These are phyloP conservation scores for Globisporangium nunn DNA, from an alignment of 352 stramenopile genomes.

Conservation along the genomic window DNA sequence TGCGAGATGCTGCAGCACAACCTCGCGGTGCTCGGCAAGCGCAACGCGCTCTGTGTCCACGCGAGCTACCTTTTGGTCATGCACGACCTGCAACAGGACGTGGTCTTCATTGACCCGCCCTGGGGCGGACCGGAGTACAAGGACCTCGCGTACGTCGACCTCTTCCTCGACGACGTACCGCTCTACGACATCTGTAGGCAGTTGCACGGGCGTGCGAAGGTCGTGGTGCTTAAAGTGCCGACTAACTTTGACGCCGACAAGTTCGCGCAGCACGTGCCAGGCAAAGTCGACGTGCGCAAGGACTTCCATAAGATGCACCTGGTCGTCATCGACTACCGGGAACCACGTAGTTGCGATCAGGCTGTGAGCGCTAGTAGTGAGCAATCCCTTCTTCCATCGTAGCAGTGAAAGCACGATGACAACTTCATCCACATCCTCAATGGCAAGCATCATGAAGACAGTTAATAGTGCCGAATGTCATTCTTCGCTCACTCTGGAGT, in stretches of 20 bases:
- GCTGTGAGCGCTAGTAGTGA: no score
- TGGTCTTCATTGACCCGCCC: conserved; percentile 79
- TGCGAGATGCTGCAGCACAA: conserved; percentile 78
- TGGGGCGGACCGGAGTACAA: conserved; percentile 83
- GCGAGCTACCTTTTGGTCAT: conserved; percentile 69
- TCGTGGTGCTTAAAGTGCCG: conserved; percentile 74
- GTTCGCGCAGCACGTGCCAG: conserved; percentile 51
- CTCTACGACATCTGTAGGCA: conserved; percentile 58
- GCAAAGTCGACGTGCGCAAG: conserved; percentile 43
- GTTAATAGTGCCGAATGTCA: no score
- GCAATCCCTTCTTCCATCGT: background rate
- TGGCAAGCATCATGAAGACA: no score
- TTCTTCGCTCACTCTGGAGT: no score
- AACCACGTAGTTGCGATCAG: background rate
- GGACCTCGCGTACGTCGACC: conserved; percentile 54
- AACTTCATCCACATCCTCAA: no score
- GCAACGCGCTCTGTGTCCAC: conserved; percentile 50
- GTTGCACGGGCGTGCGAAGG: conserved; percentile 35
- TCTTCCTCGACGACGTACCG: conserved; percentile 55
- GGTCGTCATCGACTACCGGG: conserved; percentile 54
- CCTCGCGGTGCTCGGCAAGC: conserved; percentile 46
- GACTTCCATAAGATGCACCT: conserved; percentile 82
- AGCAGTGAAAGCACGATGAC: no score
- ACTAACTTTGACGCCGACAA: conserved; percentile 78
- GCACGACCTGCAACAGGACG: conserved; percentile 59